Evolutionary conservation across 768 basidiomycete species (phyloP).

Genomic region (Russula olivacea): DNA sequence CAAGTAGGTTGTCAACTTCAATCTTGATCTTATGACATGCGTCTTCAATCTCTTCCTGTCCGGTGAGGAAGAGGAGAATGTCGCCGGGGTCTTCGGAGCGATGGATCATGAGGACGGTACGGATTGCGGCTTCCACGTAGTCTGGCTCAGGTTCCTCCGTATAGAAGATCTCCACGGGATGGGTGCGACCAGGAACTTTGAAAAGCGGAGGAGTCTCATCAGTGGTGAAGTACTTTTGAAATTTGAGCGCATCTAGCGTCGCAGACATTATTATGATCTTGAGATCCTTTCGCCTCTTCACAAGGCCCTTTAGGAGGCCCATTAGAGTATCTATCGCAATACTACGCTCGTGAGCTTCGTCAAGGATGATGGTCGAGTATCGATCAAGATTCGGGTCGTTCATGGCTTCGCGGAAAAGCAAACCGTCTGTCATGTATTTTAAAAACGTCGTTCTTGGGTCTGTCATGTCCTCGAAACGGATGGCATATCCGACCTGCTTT

Average conservation of each 20-base stretch:
- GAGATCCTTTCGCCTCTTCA: constrained; percentile 75
- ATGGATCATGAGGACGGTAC: constrained; percentile 95
- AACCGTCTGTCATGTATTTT: constrained; percentile 99
- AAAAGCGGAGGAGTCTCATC: constrained; percentile 60
- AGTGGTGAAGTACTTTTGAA: constrained; percentile 86
- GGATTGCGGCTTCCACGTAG: constrained; percentile 95
- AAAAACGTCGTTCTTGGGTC: constrained; percentile 86
- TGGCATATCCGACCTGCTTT: constrained; percentile 94
- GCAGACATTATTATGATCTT: constrained; percentile 99
- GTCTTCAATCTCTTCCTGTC: constrained; percentile 98
- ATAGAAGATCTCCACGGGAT: constrained; percentile 94
- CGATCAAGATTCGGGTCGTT: constrained; percentile 83
- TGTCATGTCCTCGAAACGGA: constrained; percentile 98
- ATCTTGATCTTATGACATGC: constrained; percentile 88
- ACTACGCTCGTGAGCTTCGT: constrained; percentile 98
- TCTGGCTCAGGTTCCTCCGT: constrained; percentile 90
- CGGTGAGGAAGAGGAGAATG: constrained; percentile 90
- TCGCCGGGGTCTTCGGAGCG: constrained; percentile 92
- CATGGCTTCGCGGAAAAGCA: constrained; percentile 98
- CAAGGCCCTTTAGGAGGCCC: constrained; percentile 86
- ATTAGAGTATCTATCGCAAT: constrained; percentile 97
- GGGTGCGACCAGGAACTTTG: constrained; percentile 88
- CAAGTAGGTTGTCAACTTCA: constrained; percentile 79
- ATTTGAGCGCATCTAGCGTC: constrained; percentile 95
- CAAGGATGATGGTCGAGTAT: constrained; percentile 97